Base-by-base conservation (phyloP, 2,329 filamentous ascomycete genomes). In the Paecilomyces sp. region DNA sequence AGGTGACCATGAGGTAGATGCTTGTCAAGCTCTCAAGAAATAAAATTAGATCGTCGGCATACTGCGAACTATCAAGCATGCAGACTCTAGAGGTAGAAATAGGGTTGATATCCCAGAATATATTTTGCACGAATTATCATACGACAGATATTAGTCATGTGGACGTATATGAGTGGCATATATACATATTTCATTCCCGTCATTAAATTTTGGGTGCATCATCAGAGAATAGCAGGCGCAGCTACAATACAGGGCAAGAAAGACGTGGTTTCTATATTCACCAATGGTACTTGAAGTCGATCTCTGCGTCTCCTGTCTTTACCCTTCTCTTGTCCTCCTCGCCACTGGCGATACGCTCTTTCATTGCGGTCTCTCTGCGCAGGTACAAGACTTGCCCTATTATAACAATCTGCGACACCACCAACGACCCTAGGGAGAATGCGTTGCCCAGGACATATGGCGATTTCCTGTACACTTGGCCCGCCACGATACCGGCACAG, bases 251-350 rank as follows among this genome's bases (percentile, higher is more conserved):
- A 47, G n/a, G 41, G n/a, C 41, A 47, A 47, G 41, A 47, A 47
- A 47, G 15, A 18, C 15, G 8, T 18, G 9, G 9, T 12, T 28
- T 13, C 5, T 3, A 3, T 9, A n/a, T 22, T 31, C 22, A 73
- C 58, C 70, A 71, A 66, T 80, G 77, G 64, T 81, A 83, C 51
- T 72, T 75, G 61, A 82, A 83, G 57, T 81, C 79, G 57, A 81
- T 60, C 36, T 74, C 80, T 22, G 74, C 66, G 62, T 82, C 80
- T 1, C 80, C 80, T 0, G 77, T 80, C 64, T 68, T 77, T 1
- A 81, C 72, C 57, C 74, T 76, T 54, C 80, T 69, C 41, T 62
- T 75, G 62, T 82, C 80, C 58, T 77, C 74, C 12, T 79, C 72
- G 0, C 79, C 79, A 22, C 58, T 73, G 1, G 67, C 65, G 60